These are phyloP conservation scores for Pythium brachiatum DNA, from an alignment of 352 stramenopile genomes.

Conservation along the genomic window DNA sequence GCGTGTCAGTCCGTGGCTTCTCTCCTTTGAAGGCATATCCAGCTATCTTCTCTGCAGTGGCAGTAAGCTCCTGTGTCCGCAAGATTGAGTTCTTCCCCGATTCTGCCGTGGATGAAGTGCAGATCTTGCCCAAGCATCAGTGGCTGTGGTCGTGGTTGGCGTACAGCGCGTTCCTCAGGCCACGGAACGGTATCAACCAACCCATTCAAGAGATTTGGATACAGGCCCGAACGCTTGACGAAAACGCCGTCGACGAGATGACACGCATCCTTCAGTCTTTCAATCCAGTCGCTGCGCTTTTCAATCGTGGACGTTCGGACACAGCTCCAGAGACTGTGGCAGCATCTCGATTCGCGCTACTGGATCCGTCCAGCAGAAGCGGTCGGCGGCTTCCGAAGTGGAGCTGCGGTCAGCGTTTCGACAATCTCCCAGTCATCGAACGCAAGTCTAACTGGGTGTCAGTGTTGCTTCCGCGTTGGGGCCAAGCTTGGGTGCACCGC, in stretches of 20 bases:
- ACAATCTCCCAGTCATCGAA: background rate
- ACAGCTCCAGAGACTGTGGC: background rate
- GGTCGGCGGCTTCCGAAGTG: too few relatives aligned
- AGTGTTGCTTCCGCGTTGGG: background rate
- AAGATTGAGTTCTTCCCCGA: background rate
- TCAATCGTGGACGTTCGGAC: background rate
- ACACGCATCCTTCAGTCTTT: background rate
- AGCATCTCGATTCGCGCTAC: background rate
- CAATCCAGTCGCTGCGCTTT: background rate
- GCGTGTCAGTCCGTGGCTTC: too few relatives aligned
- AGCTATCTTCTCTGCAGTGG: background rate
- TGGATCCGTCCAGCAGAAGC: background rate
- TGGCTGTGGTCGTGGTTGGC: background rate
- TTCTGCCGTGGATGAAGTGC: background rate
- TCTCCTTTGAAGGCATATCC: background rate
- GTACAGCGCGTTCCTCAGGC: background rate
- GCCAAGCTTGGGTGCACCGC: background rate
- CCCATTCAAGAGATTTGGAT: background rate
- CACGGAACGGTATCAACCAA: background rate
- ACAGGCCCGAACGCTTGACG: background rate
- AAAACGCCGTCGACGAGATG: background rate
- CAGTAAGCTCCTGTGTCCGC: background rate
- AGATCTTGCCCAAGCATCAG: background rate
- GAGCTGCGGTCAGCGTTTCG: background rate
- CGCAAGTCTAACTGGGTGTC: background rate